Percentiles rank a stretch among this genome's conserved stretches.
These are phyloP conservation scores for Xylariaceae sp. DNA, from an alignment of 2,329 filamentous ascomycete species.

Conservation along the genomic window DNA sequence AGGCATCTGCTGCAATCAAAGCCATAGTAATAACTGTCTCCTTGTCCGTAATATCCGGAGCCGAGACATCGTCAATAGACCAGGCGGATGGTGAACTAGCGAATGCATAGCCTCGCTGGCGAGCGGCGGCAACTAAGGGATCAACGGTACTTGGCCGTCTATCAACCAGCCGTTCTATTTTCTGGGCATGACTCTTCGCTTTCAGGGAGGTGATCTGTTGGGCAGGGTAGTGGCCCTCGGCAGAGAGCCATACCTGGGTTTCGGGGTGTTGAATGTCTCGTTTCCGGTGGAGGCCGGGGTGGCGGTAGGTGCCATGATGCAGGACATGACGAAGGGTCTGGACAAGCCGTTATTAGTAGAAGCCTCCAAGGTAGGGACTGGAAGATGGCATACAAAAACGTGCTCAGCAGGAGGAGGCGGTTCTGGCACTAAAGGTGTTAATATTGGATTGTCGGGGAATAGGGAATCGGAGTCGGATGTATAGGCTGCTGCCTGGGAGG, in stretches of 20 bases:
- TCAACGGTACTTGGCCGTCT: constrained; percentile 72
- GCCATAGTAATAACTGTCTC: constrained; percentile 78
- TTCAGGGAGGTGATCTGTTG: constrained; percentile 48
- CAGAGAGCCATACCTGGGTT: constrained; percentile 56
- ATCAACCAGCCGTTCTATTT: constrained; percentile 77
- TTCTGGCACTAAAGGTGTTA: constrained; percentile 38
- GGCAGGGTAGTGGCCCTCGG: constrained; percentile 51
- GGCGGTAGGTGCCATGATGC: constrained; percentile 77
- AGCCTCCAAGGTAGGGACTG: background rate
- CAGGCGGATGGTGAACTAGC: constrained; percentile 69
- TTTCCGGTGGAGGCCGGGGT: constrained; percentile 71
- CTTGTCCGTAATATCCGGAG: constrained; percentile 80
- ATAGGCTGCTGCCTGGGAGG: constrained; percentile 36
- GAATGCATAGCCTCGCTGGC: constrained; percentile 61
- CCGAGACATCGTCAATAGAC: constrained; percentile 71
- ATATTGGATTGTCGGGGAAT: constrained; percentile 40
- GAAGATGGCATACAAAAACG: constrained; percentile 42
- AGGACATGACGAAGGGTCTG: constrained; percentile 74
- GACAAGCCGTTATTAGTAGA: constrained; percentile 13
- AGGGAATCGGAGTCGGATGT: constrained; percentile 37
- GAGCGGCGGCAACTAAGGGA: constrained; percentile 66
- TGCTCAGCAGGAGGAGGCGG: constrained; percentile 48
- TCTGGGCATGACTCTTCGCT: constrained; percentile 58
- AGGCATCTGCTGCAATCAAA: constrained; percentile 84
- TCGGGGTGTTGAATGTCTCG: constrained; percentile 60